Conservation (phyloP, 768 basidiomycete genomes). For the Collybia nuda region DNA sequence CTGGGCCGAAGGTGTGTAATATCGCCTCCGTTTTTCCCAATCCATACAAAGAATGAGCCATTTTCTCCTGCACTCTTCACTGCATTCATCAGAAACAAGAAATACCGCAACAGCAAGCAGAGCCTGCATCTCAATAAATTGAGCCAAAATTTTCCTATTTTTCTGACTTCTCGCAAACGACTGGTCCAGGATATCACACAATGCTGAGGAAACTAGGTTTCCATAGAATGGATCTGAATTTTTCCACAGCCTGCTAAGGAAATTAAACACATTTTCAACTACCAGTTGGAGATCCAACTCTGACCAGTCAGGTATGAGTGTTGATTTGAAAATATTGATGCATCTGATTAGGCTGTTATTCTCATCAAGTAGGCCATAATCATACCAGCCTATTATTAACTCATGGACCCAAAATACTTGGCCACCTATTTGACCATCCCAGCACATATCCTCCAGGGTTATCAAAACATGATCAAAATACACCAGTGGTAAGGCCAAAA, state of each 20-base stretch:
- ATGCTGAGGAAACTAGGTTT: neutral
- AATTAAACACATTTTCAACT: conserved; percentile 2
- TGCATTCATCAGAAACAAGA: conserved; percentile 7
- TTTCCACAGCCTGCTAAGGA: conserved; percentile 4
- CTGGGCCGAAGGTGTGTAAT: conserved; percentile 7
- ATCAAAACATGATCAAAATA: conserved; percentile 3
- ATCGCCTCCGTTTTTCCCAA: neutral
- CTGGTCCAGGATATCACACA: conserved; percentile 3
- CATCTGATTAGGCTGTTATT: neutral
- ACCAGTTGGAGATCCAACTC: conserved; percentile 1
- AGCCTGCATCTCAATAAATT: conserved; percentile 7
- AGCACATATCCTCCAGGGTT: neutral
- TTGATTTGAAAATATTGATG: neutral
- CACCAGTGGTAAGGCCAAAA: conserved; percentile 4
- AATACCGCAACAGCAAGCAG: conserved; percentile 2
- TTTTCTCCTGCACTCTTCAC: neutral
- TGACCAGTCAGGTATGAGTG: neutral
- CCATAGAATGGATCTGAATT: conserved; percentile 6
- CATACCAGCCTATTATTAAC: conserved; percentile 1
- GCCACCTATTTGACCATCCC: neutral
- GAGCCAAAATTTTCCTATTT: neutral
- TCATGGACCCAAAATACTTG: conserved; percentile 6
- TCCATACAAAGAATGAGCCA: neutral
- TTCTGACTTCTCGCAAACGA: neutral
- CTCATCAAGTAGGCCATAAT: neutral